phyloP scores from a whole-genome alignment of 768 basidiomycete species.

The Lactarius pseudohatsudake region DNA sequence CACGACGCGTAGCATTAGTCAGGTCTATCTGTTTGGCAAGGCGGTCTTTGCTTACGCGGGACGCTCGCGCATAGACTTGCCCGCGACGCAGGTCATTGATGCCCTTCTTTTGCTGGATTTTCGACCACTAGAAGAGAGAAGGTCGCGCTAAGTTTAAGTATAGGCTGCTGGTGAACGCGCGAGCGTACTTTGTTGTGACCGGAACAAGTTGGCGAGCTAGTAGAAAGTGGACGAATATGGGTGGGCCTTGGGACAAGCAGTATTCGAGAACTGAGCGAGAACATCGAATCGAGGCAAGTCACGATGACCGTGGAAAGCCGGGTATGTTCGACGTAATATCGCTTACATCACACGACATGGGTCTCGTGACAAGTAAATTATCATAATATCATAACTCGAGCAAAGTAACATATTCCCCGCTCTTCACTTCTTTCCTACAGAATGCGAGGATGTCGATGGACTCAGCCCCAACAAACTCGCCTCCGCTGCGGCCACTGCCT shows the following conservation, averaged over 20 bases:
- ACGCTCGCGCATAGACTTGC: conserved; percentile 20
- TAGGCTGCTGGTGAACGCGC: neutral
- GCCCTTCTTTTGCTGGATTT: conserved; percentile 30
- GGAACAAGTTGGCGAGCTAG: conserved; percentile 5
- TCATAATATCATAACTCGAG: neutral
- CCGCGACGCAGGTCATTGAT: conserved; percentile 23
- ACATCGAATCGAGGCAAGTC: neutral
- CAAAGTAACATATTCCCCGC: neutral
- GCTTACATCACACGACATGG: neutral
- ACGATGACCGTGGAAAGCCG: neutral
- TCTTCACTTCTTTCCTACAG: neutral
- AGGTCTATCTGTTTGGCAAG: neutral
- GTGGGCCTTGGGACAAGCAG: neutral
- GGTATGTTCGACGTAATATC: neutral
- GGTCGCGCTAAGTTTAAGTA: neutral
- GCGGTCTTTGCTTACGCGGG: conserved; percentile 19
- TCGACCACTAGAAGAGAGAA: conserved; percentile 27
- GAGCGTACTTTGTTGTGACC: conserved; percentile 30
- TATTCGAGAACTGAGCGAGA: neutral
- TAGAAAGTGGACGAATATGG: conserved; percentile 11
- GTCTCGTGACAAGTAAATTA: neutral
- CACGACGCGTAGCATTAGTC: neutral
- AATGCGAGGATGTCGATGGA: neutral
- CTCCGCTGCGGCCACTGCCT: conserved; percentile 37
- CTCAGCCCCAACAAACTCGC: conserved; percentile 16